Percentiles rank a stretch among this genome's conserved stretches.
These are phyloP conservation scores for Fraxinus xanthoxyloides DNA, from an alignment of 305 asterid species.

Conservation along the genomic window DNA sequence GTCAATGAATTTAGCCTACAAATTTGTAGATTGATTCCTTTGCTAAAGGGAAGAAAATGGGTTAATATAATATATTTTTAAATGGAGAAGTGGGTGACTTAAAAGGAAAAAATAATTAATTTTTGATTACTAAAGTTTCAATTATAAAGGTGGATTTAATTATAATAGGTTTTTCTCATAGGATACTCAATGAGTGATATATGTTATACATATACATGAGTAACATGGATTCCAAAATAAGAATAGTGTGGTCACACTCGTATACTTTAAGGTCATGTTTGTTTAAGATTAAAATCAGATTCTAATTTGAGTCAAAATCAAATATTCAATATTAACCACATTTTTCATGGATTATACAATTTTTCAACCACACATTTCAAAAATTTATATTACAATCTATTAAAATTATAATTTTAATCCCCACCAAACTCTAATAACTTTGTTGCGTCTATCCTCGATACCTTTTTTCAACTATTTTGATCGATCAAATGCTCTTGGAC, in stretches of 20 bases:
- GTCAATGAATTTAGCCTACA: constrained; percentile 42
- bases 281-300: too few species aligned
- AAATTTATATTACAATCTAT: too few species aligned
- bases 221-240: not conserved
- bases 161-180: not conserved
- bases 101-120: not conserved
- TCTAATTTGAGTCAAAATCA: too few species aligned
- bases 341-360: too few species aligned
- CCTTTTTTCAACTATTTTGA: not conserved
- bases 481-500: not conserved
- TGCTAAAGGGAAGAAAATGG: constrained; percentile 26
- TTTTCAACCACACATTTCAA: too few species aligned
- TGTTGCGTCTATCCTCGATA: not conserved
- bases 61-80: constrained; percentile 20
- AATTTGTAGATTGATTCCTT: constrained; percentile 38
- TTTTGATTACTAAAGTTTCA: not conserved
- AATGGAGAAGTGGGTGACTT: constrained; percentile 31
- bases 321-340: too few species aligned
- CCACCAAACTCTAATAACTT: not conserved
- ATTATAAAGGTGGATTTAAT: not conserved
- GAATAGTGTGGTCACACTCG: not conserved
- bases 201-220: not conserved
- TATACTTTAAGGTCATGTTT: too few species aligned
- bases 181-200: not conserved
- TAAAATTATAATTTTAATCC: too few species aligned